Base-by-base conservation (phyloP, 1,139 yeast genomes). In the Waltiozyma sp. region DNA sequence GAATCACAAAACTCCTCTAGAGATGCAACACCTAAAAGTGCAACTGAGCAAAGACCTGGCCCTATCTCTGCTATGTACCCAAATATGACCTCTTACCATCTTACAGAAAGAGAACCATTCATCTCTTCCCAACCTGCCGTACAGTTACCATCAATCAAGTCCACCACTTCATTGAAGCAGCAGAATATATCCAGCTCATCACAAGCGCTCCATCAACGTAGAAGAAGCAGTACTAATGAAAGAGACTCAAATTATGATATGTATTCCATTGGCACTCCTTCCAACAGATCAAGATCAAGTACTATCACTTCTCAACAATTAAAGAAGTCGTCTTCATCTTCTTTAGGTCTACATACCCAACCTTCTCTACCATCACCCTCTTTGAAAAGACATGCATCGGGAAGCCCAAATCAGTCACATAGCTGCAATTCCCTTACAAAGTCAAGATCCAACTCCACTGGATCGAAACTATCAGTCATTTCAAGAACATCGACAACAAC, bases 361-460 rank as follows among this genome's bases (percentile, higher is more conserved):
- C 34, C 18, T 3, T 14, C 34, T 10, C 14, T 14, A 3, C 34
- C 16, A 31, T 6, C 15, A 31, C 16, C 34, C 11, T 5, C 28
- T 26, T 13, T 26, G 10, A 26, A 14, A 26, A 11, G n/a, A 13
- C 28, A 26, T 26, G 28, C 13, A 11, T 6, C 28, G 10, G 28
- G 13, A 11, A 13, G 28, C 13, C 28, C 13, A 26, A 26, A 13
- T 26, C 28, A 26, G 10, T 10, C 7, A 11, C 7, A 4, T 11
- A 11, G 4, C n/a, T 14, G 10, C 4, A 10, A 26, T 13, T 11
- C 28, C 4, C 18, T 31, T 7, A 14, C 34, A 6, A 49, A 53
- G 35, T 44, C 55, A 10, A 41, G 56, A 19, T 49, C 55, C 6
- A 51, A 51, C 33, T 50, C 52, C 8, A 49, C 49, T 37, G 50